Evolutionary conservation across 306 rosid genomes (phyloP).

Genomic region (Datisca glomerata): DNA sequence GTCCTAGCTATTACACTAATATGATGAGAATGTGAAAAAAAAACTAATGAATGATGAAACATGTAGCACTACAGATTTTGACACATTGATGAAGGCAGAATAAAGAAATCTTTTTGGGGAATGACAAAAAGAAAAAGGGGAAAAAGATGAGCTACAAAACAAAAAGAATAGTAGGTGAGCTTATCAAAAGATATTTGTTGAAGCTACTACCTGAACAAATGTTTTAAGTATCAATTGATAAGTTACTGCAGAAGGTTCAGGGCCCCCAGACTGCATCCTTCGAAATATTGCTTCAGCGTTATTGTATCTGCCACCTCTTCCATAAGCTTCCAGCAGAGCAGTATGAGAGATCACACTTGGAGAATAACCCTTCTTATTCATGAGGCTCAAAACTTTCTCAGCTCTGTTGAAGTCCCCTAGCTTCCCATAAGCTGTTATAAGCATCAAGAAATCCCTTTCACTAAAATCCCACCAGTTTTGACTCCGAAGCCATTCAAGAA

Average conservation of each 20-base stretch:
- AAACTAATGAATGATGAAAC: too few species aligned
- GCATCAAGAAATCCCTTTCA: slow-evolving; percentile 86
- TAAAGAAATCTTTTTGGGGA: not conserved
- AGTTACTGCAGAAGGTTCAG: slow-evolving; percentile 84
- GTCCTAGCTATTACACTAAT: too few species aligned
- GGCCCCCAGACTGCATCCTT: slow-evolving; percentile 78
- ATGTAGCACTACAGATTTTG: too few species aligned
- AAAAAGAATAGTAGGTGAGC: not conserved
- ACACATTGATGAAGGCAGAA: too few species aligned
- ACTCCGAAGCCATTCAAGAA: slow-evolving; percentile 78
- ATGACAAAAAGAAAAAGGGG: not conserved
- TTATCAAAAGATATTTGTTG: not conserved
- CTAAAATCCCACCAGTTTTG: slow-evolving; percentile 90
- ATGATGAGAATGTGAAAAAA: too few species aligned
- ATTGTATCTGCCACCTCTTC: slow-evolving; percentile 58
- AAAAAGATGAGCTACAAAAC: not conserved
- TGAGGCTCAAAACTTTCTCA: slow-evolving; percentile 49
- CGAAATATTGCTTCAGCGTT: slow-evolving; percentile 93
- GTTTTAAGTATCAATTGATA: slow-evolving; percentile 78
- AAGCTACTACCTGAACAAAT: slow-evolving; percentile 55
- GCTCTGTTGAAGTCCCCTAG: slow-evolving; percentile 69
- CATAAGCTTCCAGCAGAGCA: slow-evolving; percentile 98
- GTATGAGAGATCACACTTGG: slow-evolving; percentile 76
- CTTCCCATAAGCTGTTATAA: slow-evolving; percentile 90
- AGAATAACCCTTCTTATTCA: slow-evolving; percentile 62